These are phyloP conservation scores for Pleurotus pulmonarius DNA, from an alignment of 768 basidiomycete species.

Conservation along the genomic window DNA sequence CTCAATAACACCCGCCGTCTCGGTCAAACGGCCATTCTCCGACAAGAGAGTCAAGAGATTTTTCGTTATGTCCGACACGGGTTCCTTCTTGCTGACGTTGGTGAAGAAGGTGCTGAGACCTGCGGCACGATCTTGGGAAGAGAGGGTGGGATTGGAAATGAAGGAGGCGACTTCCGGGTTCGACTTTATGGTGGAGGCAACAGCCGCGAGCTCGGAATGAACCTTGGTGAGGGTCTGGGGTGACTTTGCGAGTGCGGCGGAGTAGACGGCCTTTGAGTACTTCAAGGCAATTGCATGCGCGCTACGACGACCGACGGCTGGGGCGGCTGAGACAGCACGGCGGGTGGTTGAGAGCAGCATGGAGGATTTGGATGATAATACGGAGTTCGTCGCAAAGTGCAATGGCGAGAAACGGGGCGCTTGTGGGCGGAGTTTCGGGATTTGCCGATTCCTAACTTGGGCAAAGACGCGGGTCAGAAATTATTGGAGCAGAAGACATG, in stretches of 20 bases:
- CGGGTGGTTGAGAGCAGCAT: slow-evolving; percentile 11
- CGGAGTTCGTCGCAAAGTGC: slow-evolving; percentile 7
- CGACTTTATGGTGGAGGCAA: slow-evolving; percentile 66
- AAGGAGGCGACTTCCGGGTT: slow-evolving; percentile 66
- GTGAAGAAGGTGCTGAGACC: slow-evolving; percentile 68
- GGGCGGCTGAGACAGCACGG: slow-evolving; percentile 33
- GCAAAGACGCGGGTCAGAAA: slow-evolving; percentile 8
- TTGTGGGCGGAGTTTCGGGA: slow-evolving; percentile 5
- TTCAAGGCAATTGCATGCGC: slow-evolving; percentile 73
- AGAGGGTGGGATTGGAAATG: slow-evolving; percentile 89
- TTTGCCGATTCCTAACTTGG: slow-evolving; percentile 8
- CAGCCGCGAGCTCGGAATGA: slow-evolving; percentile 73
- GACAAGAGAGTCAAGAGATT: slow-evolving; percentile 88
- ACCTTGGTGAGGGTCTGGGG: slow-evolving; percentile 81
- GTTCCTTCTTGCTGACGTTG: slow-evolving; percentile 61
- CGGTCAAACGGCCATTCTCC: slow-evolving; percentile 87
- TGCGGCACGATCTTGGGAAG: slow-evolving; percentile 65
- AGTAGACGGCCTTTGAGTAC: slow-evolving; percentile 81
- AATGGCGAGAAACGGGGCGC: slow-evolving; percentile 1
- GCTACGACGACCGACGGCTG: slow-evolving; percentile 59
- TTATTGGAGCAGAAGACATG: neutral
- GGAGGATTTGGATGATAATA: slow-evolving; percentile 4
- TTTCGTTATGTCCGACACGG: slow-evolving; percentile 83
- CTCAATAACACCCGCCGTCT: slow-evolving; percentile 82
- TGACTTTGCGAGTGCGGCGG: slow-evolving; percentile 80